Base-by-base conservation (phyloP, 306 rosid species). In the Vigna reflexopilosa region DNA sequence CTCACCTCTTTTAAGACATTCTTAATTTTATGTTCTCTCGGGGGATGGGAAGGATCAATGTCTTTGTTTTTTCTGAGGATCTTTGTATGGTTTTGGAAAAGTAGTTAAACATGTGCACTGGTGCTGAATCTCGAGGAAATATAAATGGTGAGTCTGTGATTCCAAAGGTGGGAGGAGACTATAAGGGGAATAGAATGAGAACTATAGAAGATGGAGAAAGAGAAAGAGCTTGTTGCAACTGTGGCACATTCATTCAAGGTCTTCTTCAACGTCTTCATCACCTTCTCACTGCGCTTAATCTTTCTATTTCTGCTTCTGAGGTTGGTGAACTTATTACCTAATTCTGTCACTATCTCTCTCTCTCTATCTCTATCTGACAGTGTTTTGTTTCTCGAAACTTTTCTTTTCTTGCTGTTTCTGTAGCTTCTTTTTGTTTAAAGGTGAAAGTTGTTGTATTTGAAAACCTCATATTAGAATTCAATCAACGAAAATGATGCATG, bases 81-180 rank as follows among this genome's bases (percentile, higher is more conserved):
- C 12, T 70, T 69, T 84, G 16, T 61, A 67, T 42, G 10, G 47
- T 74, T 32, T 50, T 36, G 57, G 71, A 78, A 85, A 83, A 72
- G 74, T 68, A 58, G 81, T 78, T 54, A 85, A 84, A 67, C 88
- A 93, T 90, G 97, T 90, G 92, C 91, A 77, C 87, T 19, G 85
- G 88, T 71, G 56, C 89, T 86, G 91, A 90, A 86, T 85, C 93
- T 90, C 90, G 89, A 87, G 95, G 87, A 77, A 69, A 77, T 87
- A 87, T 85, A 89, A 88, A 87, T 87, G 88, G 70, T 36, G 83
- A 88, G 14, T 24, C 49, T 82, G 73, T 78, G 81, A 55, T 62
- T 56, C 78, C 86, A 80, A 88, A 84, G 77, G 82, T 67, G 42
- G 73, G 28, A 42, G 81, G 57, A 67, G 77, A 74, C 45, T 32